Evolutionary conservation across 1,139 yeast species (phyloP).

Genomic region (Geotrichum phurueaensis): DNA sequence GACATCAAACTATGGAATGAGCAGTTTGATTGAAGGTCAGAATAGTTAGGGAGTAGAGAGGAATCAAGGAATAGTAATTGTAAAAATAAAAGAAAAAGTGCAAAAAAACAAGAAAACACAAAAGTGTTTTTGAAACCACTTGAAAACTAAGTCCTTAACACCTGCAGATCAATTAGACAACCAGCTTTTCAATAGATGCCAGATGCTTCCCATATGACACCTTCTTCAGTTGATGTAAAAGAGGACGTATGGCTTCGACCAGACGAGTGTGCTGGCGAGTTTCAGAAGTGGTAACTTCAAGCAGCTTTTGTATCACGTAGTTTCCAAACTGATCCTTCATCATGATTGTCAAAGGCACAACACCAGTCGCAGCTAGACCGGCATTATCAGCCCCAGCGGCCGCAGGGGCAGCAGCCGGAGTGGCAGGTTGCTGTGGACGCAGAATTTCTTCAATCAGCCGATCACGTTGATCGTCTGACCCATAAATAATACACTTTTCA

Average conservation of each 20-base stretch:
- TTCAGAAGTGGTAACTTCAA: constrained; percentile 56
- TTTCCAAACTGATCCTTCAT: constrained; percentile 98
- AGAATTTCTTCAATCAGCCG: constrained; percentile 59
- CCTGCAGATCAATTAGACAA: constrained; percentile 31
- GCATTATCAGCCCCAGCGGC: neutral
- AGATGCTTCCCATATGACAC: constrained; percentile 67
- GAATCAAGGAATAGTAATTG: too few relatives aligned
- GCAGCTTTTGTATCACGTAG: constrained; percentile 90
- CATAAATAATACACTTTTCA: constrained; percentile 82
- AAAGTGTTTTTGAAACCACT: neutral
- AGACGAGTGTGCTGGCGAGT: constrained; percentile 43
- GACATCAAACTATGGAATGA: neutral
- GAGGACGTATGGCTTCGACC: constrained; percentile 38
- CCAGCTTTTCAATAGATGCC: constrained; percentile 76
- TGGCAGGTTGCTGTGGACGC: constrained; percentile 28
- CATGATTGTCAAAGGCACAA: constrained; percentile 42
- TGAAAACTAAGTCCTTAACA: neutral
- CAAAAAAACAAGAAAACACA: neutral
- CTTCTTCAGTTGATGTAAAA: constrained; percentile 38
- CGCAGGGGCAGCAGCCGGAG: neutral
- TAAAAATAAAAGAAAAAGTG: neutral
- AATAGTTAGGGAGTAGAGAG: too few relatives aligned
- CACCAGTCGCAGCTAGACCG: neutral
- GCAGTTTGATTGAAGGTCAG: too few relatives aligned
- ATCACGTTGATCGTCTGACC: constrained; percentile 56